Evolutionary conservation across 2,329 filamentous ascomycete genomes (phyloP).

Genomic region (Magnaporthales sp.): DNA sequence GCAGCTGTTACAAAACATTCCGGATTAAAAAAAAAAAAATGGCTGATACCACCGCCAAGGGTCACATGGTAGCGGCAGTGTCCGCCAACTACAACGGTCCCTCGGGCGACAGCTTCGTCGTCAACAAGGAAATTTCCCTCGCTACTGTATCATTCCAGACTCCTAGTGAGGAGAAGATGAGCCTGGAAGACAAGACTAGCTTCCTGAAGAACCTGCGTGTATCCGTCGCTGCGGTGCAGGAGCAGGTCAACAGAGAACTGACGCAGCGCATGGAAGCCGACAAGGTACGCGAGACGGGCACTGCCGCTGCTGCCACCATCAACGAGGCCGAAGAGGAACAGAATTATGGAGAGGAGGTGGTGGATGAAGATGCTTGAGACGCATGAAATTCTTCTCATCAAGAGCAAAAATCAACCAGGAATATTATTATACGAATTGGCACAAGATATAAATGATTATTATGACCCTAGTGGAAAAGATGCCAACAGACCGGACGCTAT

Average conservation of each 20-base stretch:
- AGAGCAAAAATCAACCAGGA: neutral
- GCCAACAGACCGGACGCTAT: neutral
- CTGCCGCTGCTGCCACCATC: conserved; percentile 17
- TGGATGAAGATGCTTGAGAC: conserved; percentile 52
- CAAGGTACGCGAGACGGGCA: conserved; percentile 37
- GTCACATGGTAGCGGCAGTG: conserved; percentile 17
- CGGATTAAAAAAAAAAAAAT: conserved; percentile 1
- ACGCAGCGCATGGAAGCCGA: conserved; percentile 69
- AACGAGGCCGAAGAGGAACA: conserved; percentile 58
- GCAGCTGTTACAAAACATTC: neutral
- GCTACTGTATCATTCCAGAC: neutral
- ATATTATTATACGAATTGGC: neutral
- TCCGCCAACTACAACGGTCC: conserved; percentile 47
- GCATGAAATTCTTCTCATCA: neutral
- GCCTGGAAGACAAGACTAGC: conserved; percentile 40
- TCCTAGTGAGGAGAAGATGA: neutral
- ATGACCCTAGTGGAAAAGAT: neutral
- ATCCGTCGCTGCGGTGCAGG: conserved; percentile 52
- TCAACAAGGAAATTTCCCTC: conserved; percentile 26
- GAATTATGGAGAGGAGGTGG: conserved; percentile 78
- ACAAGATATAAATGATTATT: neutral
- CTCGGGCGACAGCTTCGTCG: conserved; percentile 35
- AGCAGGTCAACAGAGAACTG: conserved; percentile 59
- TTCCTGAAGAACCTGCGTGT: conserved; percentile 52
- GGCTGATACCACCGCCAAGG: neutral